Percentiles rank a stretch among this genome's conserved stretches.
phyloP scores from a whole-genome alignment of 345 rosid genomes.

The Pelargonium nanum region DNA sequence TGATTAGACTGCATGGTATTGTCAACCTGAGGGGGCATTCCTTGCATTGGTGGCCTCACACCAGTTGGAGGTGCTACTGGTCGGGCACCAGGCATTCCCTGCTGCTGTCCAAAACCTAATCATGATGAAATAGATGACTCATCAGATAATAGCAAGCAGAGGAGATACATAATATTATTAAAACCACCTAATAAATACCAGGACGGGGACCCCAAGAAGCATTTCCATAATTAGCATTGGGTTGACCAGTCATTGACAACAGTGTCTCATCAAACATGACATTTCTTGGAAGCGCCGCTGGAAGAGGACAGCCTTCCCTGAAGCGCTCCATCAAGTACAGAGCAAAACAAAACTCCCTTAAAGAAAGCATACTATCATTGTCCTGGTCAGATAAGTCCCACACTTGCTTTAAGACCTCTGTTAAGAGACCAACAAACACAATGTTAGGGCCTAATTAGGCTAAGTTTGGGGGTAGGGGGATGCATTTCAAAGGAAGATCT shows the following conservation, averaged over 20 bases:
- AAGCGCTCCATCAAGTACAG: slow-evolving; percentile 91
- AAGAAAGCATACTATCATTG: slow-evolving; percentile 93
- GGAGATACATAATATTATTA: slow-evolving; percentile 9
- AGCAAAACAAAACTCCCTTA: slow-evolving; percentile 94
- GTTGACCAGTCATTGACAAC: slow-evolving; percentile 74
- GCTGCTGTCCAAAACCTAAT: slow-evolving; percentile 66
- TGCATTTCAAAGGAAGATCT: not conserved
- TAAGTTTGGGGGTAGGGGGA: not conserved
- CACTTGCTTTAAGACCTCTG: slow-evolving; percentile 93
- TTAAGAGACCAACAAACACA: slow-evolving; percentile 15
- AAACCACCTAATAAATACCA: slow-evolving; percentile 36
- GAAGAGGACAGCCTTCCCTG: slow-evolving; percentile 93
- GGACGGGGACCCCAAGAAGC: slow-evolving; percentile 65
- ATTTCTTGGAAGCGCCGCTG: slow-evolving; percentile 65
- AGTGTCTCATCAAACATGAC: slow-evolving; percentile 78
- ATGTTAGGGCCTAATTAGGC: not conserved
- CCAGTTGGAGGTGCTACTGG: slow-evolving; percentile 43
- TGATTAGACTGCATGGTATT: slow-evolving; percentile 34
- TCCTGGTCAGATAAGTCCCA: slow-evolving; percentile 99
- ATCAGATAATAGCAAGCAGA: slow-evolving; percentile 16
- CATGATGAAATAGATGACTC: slow-evolving; percentile 3
- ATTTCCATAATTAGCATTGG: slow-evolving; percentile 52
- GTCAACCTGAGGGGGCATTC: slow-evolving; percentile 33
- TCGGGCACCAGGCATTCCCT: slow-evolving; percentile 39
- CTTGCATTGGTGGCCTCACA: slow-evolving; percentile 58